Evolutionary conservation across 257 asterid species (phyloP), one percentile per base, ranked within the genome.

Genomic region (Plantago major): DNA sequence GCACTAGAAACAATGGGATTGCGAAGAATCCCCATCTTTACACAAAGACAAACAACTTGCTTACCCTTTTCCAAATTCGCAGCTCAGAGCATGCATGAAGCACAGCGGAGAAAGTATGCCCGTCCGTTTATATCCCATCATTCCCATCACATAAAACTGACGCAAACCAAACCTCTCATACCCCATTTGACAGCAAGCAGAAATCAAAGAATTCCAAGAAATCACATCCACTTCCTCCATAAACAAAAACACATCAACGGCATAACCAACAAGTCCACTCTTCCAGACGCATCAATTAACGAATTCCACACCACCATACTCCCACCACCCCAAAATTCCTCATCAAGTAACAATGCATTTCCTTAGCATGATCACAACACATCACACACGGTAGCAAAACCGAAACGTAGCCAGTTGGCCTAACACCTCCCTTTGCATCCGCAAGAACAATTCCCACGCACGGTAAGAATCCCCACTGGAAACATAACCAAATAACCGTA

Each of bases 181-280:
- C 17, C 87, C 83, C 1, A 82, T 67, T 63, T 64, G 74, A 72
- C 81, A 75, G 68, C 83, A 87, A 28, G 68, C 82, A 15, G 83
- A 87, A 57, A 87, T 87, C 67, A 87, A 45, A 11, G 95, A 84
- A 62, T 87, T 87, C 94, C 94, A 87, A 51, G 94, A 84, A 67
- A 84, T 71, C 10, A 75, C 58, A 69, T 87, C 90, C 71, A 84
- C 77, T 51, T 63, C 75, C 59, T 77, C 76, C 95, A 84, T 84
- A 55, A 66, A 57, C 9, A 46, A 66, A 66, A 87, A 87, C 55
- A 84, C 85, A 13, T 75, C 71, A 71, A 81, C 50, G 63, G 88
- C 85, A 75, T 78, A 84, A 47, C 75, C 83, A 22, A 80, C 74
- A 30, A 82, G 59, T 26, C 94, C 95, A 48, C 69, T 69, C 72